Evolutionary conservation across 2,329 filamentous ascomycete species (phyloP).

Genomic region (Capronia americana): DNA sequence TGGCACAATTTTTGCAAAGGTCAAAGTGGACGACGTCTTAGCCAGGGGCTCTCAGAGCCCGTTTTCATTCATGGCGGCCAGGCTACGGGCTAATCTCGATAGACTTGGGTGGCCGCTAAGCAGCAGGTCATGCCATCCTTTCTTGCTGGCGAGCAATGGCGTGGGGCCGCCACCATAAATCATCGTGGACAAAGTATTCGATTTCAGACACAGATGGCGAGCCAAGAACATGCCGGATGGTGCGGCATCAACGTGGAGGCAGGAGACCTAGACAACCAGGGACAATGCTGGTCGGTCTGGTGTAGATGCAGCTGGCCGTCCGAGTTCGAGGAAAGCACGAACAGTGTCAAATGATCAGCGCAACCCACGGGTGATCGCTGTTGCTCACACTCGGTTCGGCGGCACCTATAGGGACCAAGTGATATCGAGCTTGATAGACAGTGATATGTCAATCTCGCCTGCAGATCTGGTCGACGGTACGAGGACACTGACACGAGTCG

Average conservation of each 20-base stretch:
- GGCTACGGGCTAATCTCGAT: not conserved
- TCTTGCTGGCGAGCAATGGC: not conserved
- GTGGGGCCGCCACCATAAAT: not conserved
- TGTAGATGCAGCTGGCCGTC: conserved; percentile 2
- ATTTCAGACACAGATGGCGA: not conserved
- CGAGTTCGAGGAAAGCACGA: not conserved
- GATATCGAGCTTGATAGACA: not conserved
- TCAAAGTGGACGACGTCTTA: not conserved
- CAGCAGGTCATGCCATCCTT: not conserved
- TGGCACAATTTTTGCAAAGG: not conserved
- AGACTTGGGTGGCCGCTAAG: not conserved
- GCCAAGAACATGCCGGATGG: not conserved
- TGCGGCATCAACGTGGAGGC: not conserved
- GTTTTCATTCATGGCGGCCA: not conserved
- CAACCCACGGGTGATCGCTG: not conserved
- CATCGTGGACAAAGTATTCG: not conserved
- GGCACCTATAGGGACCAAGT: not conserved
- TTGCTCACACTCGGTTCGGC: not conserved
- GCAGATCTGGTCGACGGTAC: not conserved
- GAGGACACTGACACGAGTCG: not conserved
- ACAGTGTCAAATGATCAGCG: conserved; percentile 13
- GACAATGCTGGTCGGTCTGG: conserved; percentile 10
- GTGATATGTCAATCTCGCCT: conserved; percentile 2
- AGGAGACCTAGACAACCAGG: conserved; percentile 1
- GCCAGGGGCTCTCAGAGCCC: not conserved